phyloP scores from a whole-genome alignment of 2,329 filamentous ascomycete species.

The Endoconidiophora laricicola region DNA sequence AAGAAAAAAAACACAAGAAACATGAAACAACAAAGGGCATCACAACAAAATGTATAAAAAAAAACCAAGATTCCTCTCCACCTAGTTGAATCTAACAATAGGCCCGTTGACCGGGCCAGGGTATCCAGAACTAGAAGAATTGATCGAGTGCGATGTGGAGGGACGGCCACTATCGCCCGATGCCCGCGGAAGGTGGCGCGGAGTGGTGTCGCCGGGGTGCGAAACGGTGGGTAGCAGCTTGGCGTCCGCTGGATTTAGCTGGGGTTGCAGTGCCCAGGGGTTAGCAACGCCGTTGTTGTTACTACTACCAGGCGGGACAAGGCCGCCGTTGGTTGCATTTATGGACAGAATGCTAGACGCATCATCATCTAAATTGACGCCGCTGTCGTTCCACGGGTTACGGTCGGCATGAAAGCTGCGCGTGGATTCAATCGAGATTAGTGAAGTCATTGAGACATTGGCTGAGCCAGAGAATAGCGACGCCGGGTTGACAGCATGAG shows the following conservation, averaged over 20 bases:
- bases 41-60: slow-evolving; percentile 27
- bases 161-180: slow-evolving; percentile 85
- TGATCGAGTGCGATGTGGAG: slow-evolving; percentile 85
- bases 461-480: slow-evolving; percentile 86
- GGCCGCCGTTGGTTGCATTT: slow-evolving; percentile 2
- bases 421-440: slow-evolving; percentile 89
- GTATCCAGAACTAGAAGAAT: slow-evolving; percentile 59
- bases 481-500: slow-evolving; percentile 54
- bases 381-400: slow-evolving; percentile 96
- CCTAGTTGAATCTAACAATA: slow-evolving; percentile 48
- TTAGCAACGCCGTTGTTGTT: slow-evolving; percentile 33
- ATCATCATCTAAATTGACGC: slow-evolving; percentile 83
- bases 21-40: slow-evolving; percentile 26
- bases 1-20: slow-evolving; percentile 17
- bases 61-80: slow-evolving; percentile 28
- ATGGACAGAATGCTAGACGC: slow-evolving; percentile 10
- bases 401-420: slow-evolving; percentile 80
- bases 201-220: slow-evolving; percentile 65
- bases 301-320: slow-evolving; percentile 11
- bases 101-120: slow-evolving; percentile 64
- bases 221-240: slow-evolving; percentile 45
- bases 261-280: slow-evolving; percentile 44
- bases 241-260: slow-evolving; percentile 47
- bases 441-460: slow-evolving; percentile 84
- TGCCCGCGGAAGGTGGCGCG: slow-evolving; percentile 65